These are phyloP conservation scores for Rhizopus stolonifer DNA, from an alignment of 371 early-diverging fungal genomes.

Conservation along the genomic window DNA sequence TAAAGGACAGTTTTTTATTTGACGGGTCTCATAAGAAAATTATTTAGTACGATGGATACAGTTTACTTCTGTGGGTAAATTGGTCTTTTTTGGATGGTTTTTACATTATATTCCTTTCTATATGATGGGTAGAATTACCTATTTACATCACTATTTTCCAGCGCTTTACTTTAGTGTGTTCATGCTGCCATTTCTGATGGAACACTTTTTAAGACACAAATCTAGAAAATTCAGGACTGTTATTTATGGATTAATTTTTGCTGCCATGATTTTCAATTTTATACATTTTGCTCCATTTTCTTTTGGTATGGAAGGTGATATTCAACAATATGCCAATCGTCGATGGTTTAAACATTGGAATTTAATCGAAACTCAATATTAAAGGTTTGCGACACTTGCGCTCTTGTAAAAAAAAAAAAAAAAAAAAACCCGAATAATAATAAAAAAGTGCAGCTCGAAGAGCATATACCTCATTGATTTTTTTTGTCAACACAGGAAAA, in stretches of 20 bases:
- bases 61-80: constrained; percentile 71
- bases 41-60: constrained; percentile 53
- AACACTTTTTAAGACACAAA: constrained; percentile 54
- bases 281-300: constrained; percentile 80
- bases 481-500: no score
- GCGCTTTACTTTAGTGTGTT: constrained; percentile 95
- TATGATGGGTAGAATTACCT: constrained; percentile 97
- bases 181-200: constrained; percentile 70
- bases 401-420: no score
- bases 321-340: constrained; percentile 47
- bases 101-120: constrained; percentile 97
- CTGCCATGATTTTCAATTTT: constrained; percentile 55
- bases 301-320: constrained; percentile 82
- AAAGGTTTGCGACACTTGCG: no score
- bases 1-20: background rate
- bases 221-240: constrained; percentile 17
- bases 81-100: constrained; percentile 87
- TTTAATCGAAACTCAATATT: constrained; percentile 22
- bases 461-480: no score
- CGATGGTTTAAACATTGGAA: constrained; percentile 61
- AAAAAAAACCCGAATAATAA: no score
- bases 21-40: background rate
- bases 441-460: no score
- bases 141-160: constrained; percentile 99
- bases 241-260: constrained; percentile 48